Conservation (phyloP, 2,329 filamentous ascomycete species). For the Colletotrichum australisinense region DNA sequence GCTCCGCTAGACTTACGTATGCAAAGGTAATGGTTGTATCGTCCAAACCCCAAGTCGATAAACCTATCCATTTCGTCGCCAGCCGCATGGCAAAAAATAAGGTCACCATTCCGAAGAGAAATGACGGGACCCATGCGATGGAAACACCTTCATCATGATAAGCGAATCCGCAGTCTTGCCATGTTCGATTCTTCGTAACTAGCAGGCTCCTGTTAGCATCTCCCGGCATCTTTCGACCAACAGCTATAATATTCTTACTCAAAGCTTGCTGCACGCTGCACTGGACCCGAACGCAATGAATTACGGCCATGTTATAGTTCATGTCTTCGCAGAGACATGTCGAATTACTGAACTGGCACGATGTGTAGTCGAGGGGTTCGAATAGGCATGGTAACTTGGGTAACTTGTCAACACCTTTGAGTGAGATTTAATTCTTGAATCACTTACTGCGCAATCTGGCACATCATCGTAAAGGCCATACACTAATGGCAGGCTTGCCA, state of each 20-base stretch:
- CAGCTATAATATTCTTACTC: not conserved
- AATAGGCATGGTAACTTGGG: conserved; percentile 22
- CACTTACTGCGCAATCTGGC: conserved; percentile 30
- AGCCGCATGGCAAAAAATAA: not conserved
- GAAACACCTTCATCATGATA: conserved; percentile 18
- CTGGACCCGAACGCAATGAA: conserved; percentile 26
- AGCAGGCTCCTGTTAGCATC: not conserved
- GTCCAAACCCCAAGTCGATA: conserved; percentile 25
- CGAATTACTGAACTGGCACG: conserved; percentile 12
- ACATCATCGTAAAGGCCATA: conserved; percentile 24
- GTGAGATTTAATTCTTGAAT: too few species aligned
- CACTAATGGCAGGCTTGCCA: conserved; percentile 15
- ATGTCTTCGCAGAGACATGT: conserved; percentile 29
- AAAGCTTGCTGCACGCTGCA: conserved; percentile 29
- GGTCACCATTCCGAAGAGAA: not conserved
- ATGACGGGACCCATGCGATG: not conserved
- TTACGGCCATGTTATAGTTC: conserved; percentile 28
- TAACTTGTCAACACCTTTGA: too few species aligned
- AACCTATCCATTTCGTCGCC: conserved; percentile 3
- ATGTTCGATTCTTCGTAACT: conserved; percentile 28
- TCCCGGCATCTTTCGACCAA: not conserved
- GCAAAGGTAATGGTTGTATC: conserved; percentile 24
- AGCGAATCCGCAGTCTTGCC: conserved; percentile 14
- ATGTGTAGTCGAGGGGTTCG: conserved; percentile 19
- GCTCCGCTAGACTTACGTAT: conserved; percentile 4